Evolutionary conservation across 139 green algal species (phyloP), one percentile per base, ranked within the genome.

Genomic region (Chlorella vulgaris): DNA sequence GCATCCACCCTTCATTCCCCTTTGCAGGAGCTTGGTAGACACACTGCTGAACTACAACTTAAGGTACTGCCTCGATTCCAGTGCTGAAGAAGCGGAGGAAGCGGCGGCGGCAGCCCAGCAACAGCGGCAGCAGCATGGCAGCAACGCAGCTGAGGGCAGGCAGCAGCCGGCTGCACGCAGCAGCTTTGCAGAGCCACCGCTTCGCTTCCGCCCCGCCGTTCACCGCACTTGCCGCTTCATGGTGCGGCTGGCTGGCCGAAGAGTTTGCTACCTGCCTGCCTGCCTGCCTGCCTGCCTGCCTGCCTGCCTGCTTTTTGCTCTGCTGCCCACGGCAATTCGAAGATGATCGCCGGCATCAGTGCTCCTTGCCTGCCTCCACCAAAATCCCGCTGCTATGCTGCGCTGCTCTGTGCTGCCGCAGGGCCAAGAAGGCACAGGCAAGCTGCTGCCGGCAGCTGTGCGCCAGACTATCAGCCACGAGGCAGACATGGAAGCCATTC

Each of bases 381-480:
- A 73, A 47, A 0, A 5, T 53, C 22, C 35, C 24, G 13, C 67
- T 55, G 26, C 39, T 47, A 33, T 50, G 2, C 47, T 47, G 31
- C 35, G 2, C 21, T 18, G 10, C n/a, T 13, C 62, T 4, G 31
- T 18, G 2, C 36, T 18, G 13, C 7, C 65, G 76, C 84, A 88
- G 84, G 84, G 84, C 31, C 38, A 84, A 22, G 26, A 24, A 0
- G 2, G 40, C 31, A 58, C 18, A 29, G 60, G 69, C 13, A 70
- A 58, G 39, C 31, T 40, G 21, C 65, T 95, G 84, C 89, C 93
- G 3, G 35, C 89, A 39, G 89, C 91, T 26, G 68, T 94, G 39
- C 85, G 90, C n/a, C 93, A 97, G 85, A 88, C 95, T 76, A 75
- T 98, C 18, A 85, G 81, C 36, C 90, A 93, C 81, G 84, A 92